Percentiles rank a stretch among this genome's conserved stretches.
These are phyloP conservation scores for Cymodocea nodosa DNA, from an alignment of 116 monocot genomes.

Conservation along the genomic window DNA sequence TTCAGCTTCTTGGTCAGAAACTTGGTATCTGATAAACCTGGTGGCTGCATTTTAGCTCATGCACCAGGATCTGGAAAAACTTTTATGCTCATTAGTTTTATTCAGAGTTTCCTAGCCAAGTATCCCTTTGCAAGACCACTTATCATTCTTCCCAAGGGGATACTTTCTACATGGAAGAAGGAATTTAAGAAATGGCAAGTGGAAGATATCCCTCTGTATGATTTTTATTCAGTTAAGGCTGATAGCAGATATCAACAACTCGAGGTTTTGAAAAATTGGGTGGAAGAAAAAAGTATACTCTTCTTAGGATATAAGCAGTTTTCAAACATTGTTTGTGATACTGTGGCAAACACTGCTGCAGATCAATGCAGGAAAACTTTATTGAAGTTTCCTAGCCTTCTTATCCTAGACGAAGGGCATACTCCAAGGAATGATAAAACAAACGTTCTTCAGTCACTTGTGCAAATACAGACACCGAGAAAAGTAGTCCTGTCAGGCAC, in stretches of 20 bases:
- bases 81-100: constrained; percentile 95
- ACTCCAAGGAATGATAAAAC: constrained; percentile 79
- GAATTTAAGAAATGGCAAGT: constrained; percentile 79
- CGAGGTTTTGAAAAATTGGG: constrained; percentile 59
- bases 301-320: constrained; percentile 91
- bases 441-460: constrained; percentile 52
- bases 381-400: constrained; percentile 66
- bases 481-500: constrained; percentile 97
- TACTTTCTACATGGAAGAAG: constrained; percentile 62
- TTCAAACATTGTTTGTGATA: constrained; percentile 55
- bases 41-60: constrained; percentile 94
- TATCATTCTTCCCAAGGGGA: constrained; percentile 81
- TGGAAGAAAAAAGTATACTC: constrained; percentile 54
- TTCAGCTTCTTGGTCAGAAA: constrained; percentile 85
- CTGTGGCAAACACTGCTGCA: constrained; percentile 17
- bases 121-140: constrained; percentile 59
- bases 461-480: constrained; percentile 56
- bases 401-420: constrained; percentile 95
- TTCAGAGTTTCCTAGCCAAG: constrained; percentile 86
- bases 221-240: constrained; percentile 76
- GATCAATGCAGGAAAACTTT: constrained; percentile 55
- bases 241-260: constrained; percentile 63
- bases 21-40: constrained; percentile 62
- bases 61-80: constrained; percentile 90
- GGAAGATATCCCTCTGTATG: constrained; percentile 70